Base-by-base conservation (phyloP, 306 rosid genomes). In the Cotoneaster glaucophyllus region DNA sequence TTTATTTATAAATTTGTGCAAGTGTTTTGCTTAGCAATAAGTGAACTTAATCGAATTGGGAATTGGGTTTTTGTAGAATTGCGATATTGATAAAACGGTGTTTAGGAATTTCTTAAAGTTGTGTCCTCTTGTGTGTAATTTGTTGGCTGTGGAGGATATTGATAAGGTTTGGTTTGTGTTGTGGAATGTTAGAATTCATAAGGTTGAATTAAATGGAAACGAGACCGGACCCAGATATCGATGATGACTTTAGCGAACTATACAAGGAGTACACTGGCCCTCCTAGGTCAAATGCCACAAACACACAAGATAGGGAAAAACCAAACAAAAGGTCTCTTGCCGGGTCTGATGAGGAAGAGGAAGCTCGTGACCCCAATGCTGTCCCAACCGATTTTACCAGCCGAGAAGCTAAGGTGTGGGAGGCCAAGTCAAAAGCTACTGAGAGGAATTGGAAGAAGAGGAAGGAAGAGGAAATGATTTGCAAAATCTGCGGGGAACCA, bases 361-460 rank as follows among this genome's bases (percentile, higher is more conserved):
- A 88, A 66, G 81, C 83, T 52, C 90, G 89, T 15, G 97, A 96
- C 71, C 99, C 99, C 22, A 96, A 96, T 77, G 98, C 99, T 17
- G 97, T 96, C 19, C 99, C 99, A 4, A 96, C 97, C 7, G 99
- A 90, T 87, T 96, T 96, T 71, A 96, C 97, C 12, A 96, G 99
- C 89, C 87, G 99, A 50, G 99, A 96, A 84, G 99, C 99, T 14
- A 96, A 96, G 90, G 93, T 96, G 69, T 96, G 99, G 99, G 97
- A 96, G 84, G 99, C 99, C 48, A 96, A 96, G 89, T 96, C 99
- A 2, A 96, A 96, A 86, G 99, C 99, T 57, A 92, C 97, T 0
- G 99, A 96, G 88, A 90, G 98, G 86, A 96, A 89, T 82, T 96
- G 99, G 99, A 96, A 96, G 89, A 96, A 96, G 82, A 88, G 98